These are phyloP conservation scores for Dryas octopetala DNA, from an alignment of 306 rosid species.

Conservation along the genomic window DNA sequence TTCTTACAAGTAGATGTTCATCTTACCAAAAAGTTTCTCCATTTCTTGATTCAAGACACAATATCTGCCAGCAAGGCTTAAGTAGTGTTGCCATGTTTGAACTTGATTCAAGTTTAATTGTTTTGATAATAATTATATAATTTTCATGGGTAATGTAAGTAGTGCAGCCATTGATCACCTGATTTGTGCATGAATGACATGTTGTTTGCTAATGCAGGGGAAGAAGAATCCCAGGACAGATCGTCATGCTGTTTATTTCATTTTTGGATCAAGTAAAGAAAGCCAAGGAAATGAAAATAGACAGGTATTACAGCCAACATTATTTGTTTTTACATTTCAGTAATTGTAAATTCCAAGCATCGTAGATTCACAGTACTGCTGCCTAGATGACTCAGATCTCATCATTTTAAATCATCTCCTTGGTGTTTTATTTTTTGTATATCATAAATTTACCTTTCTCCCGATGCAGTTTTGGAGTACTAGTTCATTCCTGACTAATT, in stretches of 20 bases:
- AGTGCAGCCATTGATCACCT: not conserved
- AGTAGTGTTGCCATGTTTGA: too few relatives aligned
- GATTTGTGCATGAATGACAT: not conserved
- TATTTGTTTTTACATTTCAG: slow-evolving; percentile 2
- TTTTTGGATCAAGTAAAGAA: slow-evolving; percentile 68
- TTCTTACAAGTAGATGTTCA: too few relatives aligned
- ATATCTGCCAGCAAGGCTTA: too few relatives aligned
- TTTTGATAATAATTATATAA: not conserved
- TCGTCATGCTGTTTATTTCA: slow-evolving; percentile 45
- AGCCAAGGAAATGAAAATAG: too few relatives aligned
- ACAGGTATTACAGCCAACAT: slow-evolving; percentile 12
- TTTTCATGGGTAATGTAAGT: not conserved
- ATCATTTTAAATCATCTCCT: not conserved
- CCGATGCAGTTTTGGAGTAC: not conserved
- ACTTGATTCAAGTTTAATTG: not conserved
- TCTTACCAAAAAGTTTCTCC: too few relatives aligned
- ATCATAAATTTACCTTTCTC: not conserved
- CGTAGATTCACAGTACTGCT: not conserved
- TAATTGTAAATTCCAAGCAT: not conserved
- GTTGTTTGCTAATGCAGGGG: slow-evolving; percentile 54
- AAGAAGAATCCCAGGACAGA: slow-evolving; percentile 91
- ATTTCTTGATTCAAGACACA: too few relatives aligned
- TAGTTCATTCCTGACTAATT: not conserved
- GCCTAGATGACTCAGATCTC: slow-evolving; percentile 12
- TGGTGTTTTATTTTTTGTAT: not conserved